These are phyloP conservation scores for Sisymbrium altissimum DNA, from an alignment of 345 rosid species.

Conservation along the genomic window DNA sequence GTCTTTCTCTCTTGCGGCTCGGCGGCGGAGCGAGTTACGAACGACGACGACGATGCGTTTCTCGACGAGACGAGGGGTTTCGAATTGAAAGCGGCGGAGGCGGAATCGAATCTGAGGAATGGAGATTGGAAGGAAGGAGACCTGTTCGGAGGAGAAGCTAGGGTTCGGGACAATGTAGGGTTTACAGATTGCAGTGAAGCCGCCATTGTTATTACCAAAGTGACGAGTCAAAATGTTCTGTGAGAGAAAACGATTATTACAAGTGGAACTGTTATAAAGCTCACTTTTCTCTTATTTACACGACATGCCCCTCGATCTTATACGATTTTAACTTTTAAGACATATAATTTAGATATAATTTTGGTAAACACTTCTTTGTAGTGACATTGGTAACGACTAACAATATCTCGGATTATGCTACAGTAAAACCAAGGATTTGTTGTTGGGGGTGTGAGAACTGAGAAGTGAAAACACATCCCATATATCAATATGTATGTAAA, in stretches of 20 bases:
- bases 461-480: not conserved
- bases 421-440: not conserved
- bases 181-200: constrained; percentile 31
- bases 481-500: not conserved
- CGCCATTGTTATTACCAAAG: constrained; percentile 31
- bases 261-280: not conserved
- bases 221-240: not conserved
- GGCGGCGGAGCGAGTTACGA: constrained; percentile 28
- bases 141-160: constrained; percentile 8
- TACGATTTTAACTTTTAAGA: not conserved
- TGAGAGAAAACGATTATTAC: not conserved
- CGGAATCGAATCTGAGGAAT: constrained; percentile 23
- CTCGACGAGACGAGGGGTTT: constrained; percentile 5
- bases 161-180: constrained; percentile 30
- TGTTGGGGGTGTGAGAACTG: too few species aligned
- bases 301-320: not conserved
- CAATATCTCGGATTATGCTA: not conserved
- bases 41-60: constrained; percentile 19
- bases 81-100: not conserved
- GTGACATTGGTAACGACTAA: not conserved
- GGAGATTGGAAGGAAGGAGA: constrained; percentile 11
- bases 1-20: constrained; percentile 31
- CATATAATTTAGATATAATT: too few species aligned
- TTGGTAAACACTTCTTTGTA: not conserved
- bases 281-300: not conserved